Evolutionary conservation across 2,329 filamentous ascomycete genomes (phyloP), one percentile per base, ranked within the genome.

Genomic region (Nemania bipapillata): DNA sequence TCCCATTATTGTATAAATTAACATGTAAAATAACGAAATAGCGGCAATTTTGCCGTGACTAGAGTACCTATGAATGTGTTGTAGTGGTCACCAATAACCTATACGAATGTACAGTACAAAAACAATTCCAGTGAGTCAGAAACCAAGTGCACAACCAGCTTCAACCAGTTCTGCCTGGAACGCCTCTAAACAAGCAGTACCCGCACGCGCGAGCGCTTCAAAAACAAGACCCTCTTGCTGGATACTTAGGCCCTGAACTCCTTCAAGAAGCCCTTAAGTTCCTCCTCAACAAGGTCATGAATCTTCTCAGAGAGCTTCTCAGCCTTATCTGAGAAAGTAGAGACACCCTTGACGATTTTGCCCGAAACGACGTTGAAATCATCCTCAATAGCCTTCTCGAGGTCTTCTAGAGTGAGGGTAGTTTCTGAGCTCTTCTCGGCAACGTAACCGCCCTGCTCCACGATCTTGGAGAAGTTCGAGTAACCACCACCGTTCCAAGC

Each of bases 401-500:
- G 82, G 71, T 90, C 85, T 73, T 90, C 82, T 71, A 92, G 82
- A 30, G 81, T 80, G 54, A 81, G 68, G 28, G 80, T 74, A 40
- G 79, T 73, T 50, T 81, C 81, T 53, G 83, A 80, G 63, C 81
- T 75, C 59, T 81, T 75, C 74, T 81, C 78, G 50, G 79, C 85
- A 75, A 87, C 86, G 86, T 94, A 95, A 77, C 88, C 85, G 77
- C 93, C 92, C 75, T 89, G 85, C 75, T 89, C 83, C 72, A 97
- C 82, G 77, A 97, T 97, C 76, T 92, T 86, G 70, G 88, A 87
- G 89, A 92, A 97, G 91, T 99, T 97, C 85, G 87, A 90, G 79
- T 89, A 92, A 79, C 96, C 96, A 84, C 94, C 96, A 80, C 96
- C 96, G 89, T 99, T 99, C 95, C 94, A 99, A 82, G 95, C 95